Conservation (phyloP, 371 early-diverging fungal species). For the Mucor irregularis region DNA sequence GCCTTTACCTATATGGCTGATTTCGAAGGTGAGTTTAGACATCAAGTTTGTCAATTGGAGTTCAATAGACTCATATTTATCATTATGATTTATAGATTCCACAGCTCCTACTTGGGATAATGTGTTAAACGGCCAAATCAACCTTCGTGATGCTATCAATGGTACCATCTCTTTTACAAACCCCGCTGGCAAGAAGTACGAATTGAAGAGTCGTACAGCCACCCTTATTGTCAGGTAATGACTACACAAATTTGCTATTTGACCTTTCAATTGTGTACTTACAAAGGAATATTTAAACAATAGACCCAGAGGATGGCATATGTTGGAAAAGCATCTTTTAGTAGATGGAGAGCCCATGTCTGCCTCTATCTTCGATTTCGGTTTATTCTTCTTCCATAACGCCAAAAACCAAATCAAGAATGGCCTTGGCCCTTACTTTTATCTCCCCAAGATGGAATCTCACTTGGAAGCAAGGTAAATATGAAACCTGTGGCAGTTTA, state of each 20-base stretch:
- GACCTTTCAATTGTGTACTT: no score
- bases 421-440: constrained; percentile 96
- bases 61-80: background rate
- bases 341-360: constrained; percentile 91
- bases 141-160: constrained; percentile 89
- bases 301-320: constrained; percentile 96
- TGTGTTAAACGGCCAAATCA: constrained; percentile 85
- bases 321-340: constrained; percentile 92
- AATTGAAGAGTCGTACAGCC: constrained; percentile 82
- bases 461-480: constrained; percentile 84
- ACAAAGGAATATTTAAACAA: background rate
- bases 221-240: constrained; percentile 84
- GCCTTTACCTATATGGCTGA: constrained; percentile 96
- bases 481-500: background rate
- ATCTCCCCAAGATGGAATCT: constrained; percentile 96
- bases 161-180: constrained; percentile 83
- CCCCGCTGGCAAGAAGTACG: constrained; percentile 91
- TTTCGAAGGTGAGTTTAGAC: constrained; percentile 75
- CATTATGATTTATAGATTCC: constrained; percentile 66
- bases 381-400: constrained; percentile 95
- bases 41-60: background rate
- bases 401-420: constrained; percentile 76
- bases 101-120: constrained; percentile 94
- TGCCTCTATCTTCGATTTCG: constrained; percentile 95
- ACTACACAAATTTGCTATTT: background rate